Evolutionary conservation across 192 early-diverging fungal genomes (phyloP).

Genomic region (Backusella sp.): DNA sequence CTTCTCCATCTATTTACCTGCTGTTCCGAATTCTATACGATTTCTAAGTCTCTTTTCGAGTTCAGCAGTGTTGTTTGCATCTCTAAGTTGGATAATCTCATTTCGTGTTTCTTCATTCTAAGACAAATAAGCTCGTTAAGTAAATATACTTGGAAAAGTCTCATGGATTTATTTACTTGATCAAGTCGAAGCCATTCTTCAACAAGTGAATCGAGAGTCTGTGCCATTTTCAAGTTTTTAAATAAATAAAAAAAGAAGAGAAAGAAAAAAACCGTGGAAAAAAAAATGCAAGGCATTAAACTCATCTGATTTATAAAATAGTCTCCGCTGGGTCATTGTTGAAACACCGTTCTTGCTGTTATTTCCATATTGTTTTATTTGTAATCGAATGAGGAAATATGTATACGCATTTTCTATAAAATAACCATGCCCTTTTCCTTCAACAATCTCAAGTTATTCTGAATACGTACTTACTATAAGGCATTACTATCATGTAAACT

Average conservation of each 20-base stretch:
- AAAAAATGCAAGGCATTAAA: background rate
- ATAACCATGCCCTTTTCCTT: too few species aligned
- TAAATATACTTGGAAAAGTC: background rate
- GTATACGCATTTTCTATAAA: background rate
- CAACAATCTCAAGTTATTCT: too few species aligned
- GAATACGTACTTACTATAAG: too few species aligned
- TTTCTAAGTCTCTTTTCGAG: constrained; percentile 55
- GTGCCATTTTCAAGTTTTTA: background rate
- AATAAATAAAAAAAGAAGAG: background rate
- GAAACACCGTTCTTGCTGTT: background rate
- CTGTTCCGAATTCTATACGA: constrained; percentile 84
- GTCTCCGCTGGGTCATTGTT: background rate
- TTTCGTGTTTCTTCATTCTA: constrained; percentile 62
- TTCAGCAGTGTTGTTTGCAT: constrained; percentile 45
- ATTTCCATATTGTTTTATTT: background rate
- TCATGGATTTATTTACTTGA: constrained; percentile 31
- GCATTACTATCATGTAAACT: too few species aligned
- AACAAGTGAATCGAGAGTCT: constrained; percentile 32
- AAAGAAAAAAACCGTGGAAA: background rate
- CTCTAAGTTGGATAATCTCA: constrained; percentile 53
- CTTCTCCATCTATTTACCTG: constrained; percentile 43
- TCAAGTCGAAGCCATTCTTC: constrained; percentile 59
- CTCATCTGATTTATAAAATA: background rate
- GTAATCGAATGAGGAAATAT: background rate
- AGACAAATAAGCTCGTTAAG: background rate